phyloP scores from a whole-genome alignment of 2,329 filamentous ascomycete species.

The Trichoderma guizhouense region DNA sequence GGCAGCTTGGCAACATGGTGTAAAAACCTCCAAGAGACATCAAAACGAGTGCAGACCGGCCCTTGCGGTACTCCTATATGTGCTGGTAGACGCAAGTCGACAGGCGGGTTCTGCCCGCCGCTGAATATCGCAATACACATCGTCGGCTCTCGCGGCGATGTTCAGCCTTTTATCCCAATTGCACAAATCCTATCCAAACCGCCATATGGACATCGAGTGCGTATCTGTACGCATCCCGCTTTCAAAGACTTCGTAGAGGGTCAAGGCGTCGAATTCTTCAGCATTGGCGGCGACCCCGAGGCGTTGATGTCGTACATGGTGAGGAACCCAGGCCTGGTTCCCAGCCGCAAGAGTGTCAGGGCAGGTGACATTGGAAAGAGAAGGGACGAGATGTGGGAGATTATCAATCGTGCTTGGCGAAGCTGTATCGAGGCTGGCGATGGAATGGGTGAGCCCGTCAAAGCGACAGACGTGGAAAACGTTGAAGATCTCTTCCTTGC shows the following conservation, averaged over 20 bases:
- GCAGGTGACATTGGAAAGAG: conserved; percentile 37
- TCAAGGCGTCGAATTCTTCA: conserved; percentile 55
- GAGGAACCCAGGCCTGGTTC: conserved; percentile 38
- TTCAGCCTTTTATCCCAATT: conserved; percentile 57
- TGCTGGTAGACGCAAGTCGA: neutral
- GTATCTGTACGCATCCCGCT: conserved; percentile 53
- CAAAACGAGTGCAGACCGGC: neutral
- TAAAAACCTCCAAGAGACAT: conserved; percentile 22
- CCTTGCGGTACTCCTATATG: neutral
- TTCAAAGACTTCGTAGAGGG: conserved; percentile 53
- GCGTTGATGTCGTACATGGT: conserved; percentile 45
- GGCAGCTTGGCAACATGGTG: conserved; percentile 28
- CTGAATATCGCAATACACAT: conserved; percentile 34
- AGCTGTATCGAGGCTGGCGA: conserved; percentile 38
- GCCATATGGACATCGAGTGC: conserved; percentile 50
- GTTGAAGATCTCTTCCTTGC: conserved; percentile 46
- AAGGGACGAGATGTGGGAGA: conserved; percentile 37
- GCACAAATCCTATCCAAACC: conserved; percentile 42
- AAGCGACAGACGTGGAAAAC: conserved; percentile 27
- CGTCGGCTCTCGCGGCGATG: conserved; percentile 32
- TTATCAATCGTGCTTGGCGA: conserved; percentile 37
- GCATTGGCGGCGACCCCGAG: conserved; percentile 55
- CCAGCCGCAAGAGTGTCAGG: conserved; percentile 33
- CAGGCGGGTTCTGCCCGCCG: conserved; percentile 23
- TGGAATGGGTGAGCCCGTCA: conserved; percentile 29